Evolutionary conservation across 176 grass and related monocot species (phyloP).

Genomic region (Eremochloa ophiuroides): DNA sequence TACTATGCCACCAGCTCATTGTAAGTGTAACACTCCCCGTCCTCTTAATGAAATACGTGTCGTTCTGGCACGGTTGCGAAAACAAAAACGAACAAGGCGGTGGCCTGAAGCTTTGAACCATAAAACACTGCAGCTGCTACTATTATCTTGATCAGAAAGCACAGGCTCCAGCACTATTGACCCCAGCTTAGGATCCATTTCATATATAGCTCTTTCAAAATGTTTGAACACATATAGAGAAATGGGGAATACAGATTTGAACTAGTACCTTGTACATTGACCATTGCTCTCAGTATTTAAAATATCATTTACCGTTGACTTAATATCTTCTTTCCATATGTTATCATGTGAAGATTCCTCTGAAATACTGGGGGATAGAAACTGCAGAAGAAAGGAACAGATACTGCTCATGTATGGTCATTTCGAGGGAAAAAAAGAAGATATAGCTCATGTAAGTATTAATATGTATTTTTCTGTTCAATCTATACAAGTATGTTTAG

Average conservation of each 20-base stretch:
- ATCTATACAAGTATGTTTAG: conserved; percentile 38
- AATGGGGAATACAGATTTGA: background rate
- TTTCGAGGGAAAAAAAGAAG: background rate
- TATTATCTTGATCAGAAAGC: no score
- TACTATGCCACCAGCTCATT: no score
- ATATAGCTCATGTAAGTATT: background rate
- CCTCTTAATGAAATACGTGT: no score
- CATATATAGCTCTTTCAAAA: background rate
- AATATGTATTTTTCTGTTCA: conserved; percentile 10
- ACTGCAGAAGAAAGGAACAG: conserved; percentile 39
- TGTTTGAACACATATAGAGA: background rate
- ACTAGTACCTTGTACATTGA: conserved; percentile 43
- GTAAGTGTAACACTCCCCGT: no score
- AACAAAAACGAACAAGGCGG: no score
- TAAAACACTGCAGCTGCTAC: no score
- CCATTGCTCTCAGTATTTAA: conserved; percentile 39
- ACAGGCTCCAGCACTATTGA: background rate
- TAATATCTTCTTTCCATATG: conserved; percentile 45
- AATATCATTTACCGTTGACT: conserved; percentile 39
- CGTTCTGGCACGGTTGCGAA: no score
- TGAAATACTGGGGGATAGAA: conserved; percentile 37
- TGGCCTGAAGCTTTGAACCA: no score
- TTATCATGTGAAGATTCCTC: conserved; percentile 36
- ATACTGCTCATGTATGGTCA: background rate
- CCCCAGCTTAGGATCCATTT: background rate